Conservation (phyloP, 2,329 filamentous ascomycete genomes). For the Aureobasidium sp. region DNA sequence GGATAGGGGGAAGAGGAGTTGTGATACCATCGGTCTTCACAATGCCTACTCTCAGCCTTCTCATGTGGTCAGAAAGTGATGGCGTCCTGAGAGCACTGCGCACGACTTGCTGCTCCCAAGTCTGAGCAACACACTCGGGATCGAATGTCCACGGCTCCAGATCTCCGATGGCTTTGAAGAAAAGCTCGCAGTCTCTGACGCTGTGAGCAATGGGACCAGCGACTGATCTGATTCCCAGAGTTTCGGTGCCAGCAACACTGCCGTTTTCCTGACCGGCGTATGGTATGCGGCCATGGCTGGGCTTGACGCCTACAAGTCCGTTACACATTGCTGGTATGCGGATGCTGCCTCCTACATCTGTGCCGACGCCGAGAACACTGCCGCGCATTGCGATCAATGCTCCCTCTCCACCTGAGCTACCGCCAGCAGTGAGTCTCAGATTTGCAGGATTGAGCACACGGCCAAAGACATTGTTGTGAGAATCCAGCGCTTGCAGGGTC, state of each 20-base stretch:
- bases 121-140: constrained; percentile 35
- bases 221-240: constrained; percentile 37
- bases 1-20: constrained; percentile 46
- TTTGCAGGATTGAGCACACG: constrained; percentile 45
- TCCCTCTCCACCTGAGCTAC: constrained; percentile 48
- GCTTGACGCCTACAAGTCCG: constrained; percentile 43
- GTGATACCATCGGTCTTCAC: constrained; percentile 45
- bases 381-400: constrained; percentile 45
- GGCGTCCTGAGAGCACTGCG: neutral
- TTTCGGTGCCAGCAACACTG: constrained; percentile 39
- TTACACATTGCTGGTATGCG: constrained; percentile 46
- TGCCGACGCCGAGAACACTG: constrained; percentile 45
- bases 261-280: constrained; percentile 48
- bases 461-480: constrained; percentile 46
- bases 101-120: constrained; percentile 30
- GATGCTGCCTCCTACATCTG: constrained; percentile 49
- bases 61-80: neutral
- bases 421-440: constrained; percentile 43
- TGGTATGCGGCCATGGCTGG: constrained; percentile 41
- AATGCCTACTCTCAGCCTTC: constrained; percentile 39
- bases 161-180: constrained; percentile 49
- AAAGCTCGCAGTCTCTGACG: constrained; percentile 45
- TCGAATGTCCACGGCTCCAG: constrained; percentile 47
- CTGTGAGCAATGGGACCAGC: constrained; percentile 42
- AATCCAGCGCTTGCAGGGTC: constrained; percentile 46